Conservation (phyloP, 106 monocot species). For the Dioscorea dumetorum region DNA sequence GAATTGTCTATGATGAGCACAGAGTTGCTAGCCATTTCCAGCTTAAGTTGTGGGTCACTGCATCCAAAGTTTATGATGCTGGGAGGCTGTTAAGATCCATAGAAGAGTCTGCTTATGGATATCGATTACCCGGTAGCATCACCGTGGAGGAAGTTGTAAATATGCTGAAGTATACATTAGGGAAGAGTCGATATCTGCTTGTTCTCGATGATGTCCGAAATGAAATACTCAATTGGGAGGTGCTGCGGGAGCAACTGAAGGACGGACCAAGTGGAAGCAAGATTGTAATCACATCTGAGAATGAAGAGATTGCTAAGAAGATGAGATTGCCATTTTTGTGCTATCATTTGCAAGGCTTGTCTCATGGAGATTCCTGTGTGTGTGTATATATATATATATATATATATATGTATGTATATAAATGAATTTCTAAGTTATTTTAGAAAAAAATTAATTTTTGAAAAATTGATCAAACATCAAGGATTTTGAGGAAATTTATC, state of each 20-base stretch:
- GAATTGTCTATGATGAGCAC: too few relatives aligned
- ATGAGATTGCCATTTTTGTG: neutral
- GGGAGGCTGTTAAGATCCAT: neutral
- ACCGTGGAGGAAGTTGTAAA: neutral
- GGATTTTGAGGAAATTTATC: too few relatives aligned
- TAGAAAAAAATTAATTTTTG: too few relatives aligned
- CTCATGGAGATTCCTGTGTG: neutral
- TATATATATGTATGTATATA: too few relatives aligned
- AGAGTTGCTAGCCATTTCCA: too few relatives aligned
- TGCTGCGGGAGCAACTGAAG: neutral
- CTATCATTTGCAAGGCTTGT: neutral
- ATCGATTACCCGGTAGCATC: neutral
- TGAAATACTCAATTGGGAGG: too few relatives aligned
- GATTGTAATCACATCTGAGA: neutral
- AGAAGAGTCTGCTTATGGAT: neutral
- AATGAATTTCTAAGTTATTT: too few relatives aligned
- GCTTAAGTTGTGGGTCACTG: too few relatives aligned
- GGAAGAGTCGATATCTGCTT: neutral
- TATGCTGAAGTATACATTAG: neutral
- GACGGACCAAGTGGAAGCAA: neutral
- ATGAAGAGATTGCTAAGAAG: neutral
- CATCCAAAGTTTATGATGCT: too few relatives aligned
- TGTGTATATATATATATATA: too few relatives aligned
- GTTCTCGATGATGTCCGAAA: too few relatives aligned
- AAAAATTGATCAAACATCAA: too few relatives aligned